These are phyloP conservation scores for Fusarium humuli DNA, from an alignment of 2,329 filamentous ascomycete genomes.

Conservation along the genomic window DNA sequence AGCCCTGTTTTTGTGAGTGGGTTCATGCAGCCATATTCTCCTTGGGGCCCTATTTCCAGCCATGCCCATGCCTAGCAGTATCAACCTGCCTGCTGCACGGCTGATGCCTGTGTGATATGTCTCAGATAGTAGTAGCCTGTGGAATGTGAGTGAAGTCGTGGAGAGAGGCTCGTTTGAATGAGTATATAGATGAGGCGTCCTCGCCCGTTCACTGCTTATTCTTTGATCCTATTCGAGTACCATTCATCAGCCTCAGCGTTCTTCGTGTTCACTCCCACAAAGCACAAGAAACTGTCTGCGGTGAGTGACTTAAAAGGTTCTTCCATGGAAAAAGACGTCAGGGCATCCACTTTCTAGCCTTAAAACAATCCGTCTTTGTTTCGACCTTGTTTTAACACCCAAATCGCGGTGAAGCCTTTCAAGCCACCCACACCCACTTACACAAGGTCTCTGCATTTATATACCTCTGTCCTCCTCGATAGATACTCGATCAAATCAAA, in stretches of 20 bases:
- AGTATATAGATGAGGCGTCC: slow-evolving; percentile 41
- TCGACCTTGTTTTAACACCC: slow-evolving; percentile 32
- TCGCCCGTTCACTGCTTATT: slow-evolving; percentile 13
- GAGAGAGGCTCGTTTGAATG: slow-evolving; percentile 7
- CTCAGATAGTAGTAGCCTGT: slow-evolving; percentile 28
- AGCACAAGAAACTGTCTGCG: slow-evolving; percentile 30
- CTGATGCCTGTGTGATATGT: slow-evolving; percentile 37
- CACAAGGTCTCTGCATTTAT: slow-evolving; percentile 21
- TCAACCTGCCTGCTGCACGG: slow-evolving; percentile 11
- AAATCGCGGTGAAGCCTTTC: slow-evolving; percentile 33
- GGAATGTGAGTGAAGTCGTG: slow-evolving; percentile 26
- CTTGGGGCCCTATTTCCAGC: slow-evolving; percentile 14
- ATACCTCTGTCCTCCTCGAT: slow-evolving; percentile 6
- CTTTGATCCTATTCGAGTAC: slow-evolving; percentile 5
- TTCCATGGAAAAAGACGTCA: slow-evolving; percentile 39
- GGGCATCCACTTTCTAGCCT: slow-evolving; percentile 36
- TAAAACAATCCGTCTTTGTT: slow-evolving; percentile 38
- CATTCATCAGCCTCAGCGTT: slow-evolving; percentile 26
- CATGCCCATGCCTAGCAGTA: background rate
- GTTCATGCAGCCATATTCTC: slow-evolving; percentile 26
- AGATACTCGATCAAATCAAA: slow-evolving; percentile 10
- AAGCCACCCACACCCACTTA: slow-evolving; percentile 32
- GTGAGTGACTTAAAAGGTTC: slow-evolving; percentile 42
- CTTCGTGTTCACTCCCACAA: slow-evolving; percentile 26
- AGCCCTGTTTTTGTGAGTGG: slow-evolving; percentile 38